These are phyloP conservation scores for Citrus inodora DNA, from an alignment of 345 rosid species.

Conservation along the genomic window DNA sequence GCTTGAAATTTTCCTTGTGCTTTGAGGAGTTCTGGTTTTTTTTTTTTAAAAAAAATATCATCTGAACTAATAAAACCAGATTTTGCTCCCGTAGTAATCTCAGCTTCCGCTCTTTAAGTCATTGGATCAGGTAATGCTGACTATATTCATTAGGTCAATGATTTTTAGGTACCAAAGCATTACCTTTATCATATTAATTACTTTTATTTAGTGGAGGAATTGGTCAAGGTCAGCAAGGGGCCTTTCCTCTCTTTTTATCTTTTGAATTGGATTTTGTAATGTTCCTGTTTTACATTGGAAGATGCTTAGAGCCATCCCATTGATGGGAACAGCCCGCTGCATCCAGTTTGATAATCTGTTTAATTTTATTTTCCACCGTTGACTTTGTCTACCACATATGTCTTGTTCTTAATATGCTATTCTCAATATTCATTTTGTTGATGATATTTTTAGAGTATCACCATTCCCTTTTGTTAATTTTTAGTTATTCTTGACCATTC, in stretches of 20 bases:
- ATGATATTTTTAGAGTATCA: neutral
- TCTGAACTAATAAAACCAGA: neutral
- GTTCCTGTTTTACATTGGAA: neutral
- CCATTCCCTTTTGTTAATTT: neutral
- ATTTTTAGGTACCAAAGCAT: constrained; percentile 6
- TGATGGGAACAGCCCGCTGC: neutral
- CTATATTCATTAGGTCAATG: constrained; percentile 1
- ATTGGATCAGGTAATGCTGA: neutral
- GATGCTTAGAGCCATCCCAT: neutral
- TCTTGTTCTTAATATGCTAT: neutral
- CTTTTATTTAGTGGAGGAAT: neutral
- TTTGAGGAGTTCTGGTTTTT: neutral
- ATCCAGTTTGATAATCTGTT: neutral
- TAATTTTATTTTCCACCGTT: neutral
- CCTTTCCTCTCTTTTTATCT: neutral
- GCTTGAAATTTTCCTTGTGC: neutral
- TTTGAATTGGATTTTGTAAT: neutral
- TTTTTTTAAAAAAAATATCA: too few relatives aligned
- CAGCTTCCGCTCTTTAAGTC: neutral
- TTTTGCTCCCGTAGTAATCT: neutral
- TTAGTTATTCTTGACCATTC: neutral
- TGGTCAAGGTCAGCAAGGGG: neutral
- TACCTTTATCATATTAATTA: neutral
- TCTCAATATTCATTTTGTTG: neutral
- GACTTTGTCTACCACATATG: neutral